Percentiles rank a stretch among this genome's conserved stretches.
phyloP scores from a whole-genome alignment of 371 early-diverging fungal species.

The Thermomucor indicae-seudaticae region DNA sequence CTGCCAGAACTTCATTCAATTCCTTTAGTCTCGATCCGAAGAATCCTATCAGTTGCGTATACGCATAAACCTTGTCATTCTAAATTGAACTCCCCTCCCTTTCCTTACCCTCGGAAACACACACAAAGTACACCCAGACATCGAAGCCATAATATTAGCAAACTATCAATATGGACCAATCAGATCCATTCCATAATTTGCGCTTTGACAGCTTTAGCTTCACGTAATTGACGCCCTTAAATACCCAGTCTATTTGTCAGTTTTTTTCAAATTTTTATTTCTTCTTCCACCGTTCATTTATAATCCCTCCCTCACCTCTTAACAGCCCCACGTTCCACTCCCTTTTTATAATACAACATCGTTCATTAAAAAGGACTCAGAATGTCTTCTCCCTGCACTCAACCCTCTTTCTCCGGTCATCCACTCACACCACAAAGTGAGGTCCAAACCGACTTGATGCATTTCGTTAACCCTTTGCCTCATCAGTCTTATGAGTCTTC shows the following conservation, averaged over 20 bases:
- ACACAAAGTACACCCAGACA: slow-evolving; percentile 4
- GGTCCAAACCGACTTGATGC: neutral
- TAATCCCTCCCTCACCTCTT: neutral
- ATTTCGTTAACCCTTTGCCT: neutral
- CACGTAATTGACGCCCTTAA: slow-evolving; percentile 9
- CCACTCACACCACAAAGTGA: neutral
- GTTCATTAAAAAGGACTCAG: too few species aligned
- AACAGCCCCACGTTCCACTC: slow-evolving; percentile 6
- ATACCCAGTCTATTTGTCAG: slow-evolving; percentile 9
- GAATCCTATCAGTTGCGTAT: slow-evolving; percentile 13
- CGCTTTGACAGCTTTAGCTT: slow-evolving; percentile 9
- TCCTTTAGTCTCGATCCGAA: slow-evolving; percentile 7
- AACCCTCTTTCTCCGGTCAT: slow-evolving; percentile 7
- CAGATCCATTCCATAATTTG: neutral
- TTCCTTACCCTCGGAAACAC: slow-evolving; percentile 13
- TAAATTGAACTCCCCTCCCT: slow-evolving; percentile 17
- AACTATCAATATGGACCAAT: slow-evolving; percentile 5
- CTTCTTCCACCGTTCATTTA: slow-evolving; percentile 1
- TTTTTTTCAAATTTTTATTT: slow-evolving; percentile 5
- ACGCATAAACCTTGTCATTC: slow-evolving; percentile 19
- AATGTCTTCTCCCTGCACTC: slow-evolving; percentile 25
- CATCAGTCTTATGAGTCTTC: neutral
- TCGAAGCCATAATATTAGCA: neutral
- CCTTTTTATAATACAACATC: neutral
- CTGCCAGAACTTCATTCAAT: slow-evolving; percentile 4